A percentile compares a stretch with the other conserved stretches of the same genome.
Conservation (phyloP, 257 asterid species). For the Fraxinus excelsior region DNA sequence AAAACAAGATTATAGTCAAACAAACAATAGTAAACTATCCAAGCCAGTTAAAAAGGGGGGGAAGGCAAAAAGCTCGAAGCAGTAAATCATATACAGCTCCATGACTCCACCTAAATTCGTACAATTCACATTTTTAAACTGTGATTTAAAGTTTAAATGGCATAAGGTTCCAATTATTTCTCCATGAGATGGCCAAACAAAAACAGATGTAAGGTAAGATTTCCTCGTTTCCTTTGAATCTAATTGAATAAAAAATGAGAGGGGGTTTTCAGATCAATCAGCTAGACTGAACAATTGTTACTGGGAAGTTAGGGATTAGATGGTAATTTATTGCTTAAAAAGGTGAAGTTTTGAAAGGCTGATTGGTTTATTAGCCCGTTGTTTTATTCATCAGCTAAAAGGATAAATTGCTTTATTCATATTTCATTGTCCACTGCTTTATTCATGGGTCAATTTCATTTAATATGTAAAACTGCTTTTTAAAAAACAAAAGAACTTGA, state of each 20-base stretch:
- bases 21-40: not conserved
- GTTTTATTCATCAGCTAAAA: not conserved
- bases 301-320: conserved; percentile 1
- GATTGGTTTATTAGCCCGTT: not conserved
- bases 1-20: not conserved
- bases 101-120: not conserved
- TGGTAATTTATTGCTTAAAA: not conserved
- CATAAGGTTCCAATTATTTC: not conserved
- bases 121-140: not conserved
- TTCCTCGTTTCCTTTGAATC: not conserved
- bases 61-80: not conserved
- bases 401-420: not conserved
- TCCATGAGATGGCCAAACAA: not conserved
- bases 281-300: conserved; percentile 8
- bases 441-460: not conserved
- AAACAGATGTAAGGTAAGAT: not conserved
- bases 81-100: not conserved
- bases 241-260: not conserved
- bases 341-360: conserved; percentile 1
- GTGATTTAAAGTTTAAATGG: not conserved
- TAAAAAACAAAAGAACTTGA: not conserved
- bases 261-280: not conserved
- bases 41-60: not conserved
- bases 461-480: not conserved
- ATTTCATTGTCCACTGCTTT: not conserved